Conservation (phyloP, 2,329 filamentous ascomycete species). For the Lasiodiplodia theobromae region DNA sequence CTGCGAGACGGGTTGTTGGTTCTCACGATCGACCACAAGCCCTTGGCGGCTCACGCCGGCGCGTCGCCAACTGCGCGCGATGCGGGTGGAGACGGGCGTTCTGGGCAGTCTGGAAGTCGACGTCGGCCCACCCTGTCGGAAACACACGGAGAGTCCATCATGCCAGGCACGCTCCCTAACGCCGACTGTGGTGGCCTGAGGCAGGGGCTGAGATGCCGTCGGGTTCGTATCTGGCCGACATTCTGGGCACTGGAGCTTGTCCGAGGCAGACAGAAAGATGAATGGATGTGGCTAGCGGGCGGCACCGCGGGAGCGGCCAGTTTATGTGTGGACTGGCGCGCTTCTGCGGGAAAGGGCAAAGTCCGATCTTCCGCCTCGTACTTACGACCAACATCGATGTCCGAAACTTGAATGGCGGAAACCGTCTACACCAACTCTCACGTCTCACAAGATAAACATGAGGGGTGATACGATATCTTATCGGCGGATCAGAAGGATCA, state of each 20-base stretch:
- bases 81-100: background rate
- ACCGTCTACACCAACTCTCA: background rate
- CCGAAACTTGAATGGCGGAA: background rate
- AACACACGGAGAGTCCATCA: background rate
- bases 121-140: background rate
- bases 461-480: slow-evolving; percentile 8
- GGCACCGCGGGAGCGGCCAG: background rate
- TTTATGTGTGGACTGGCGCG: background rate
- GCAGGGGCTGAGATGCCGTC: background rate
- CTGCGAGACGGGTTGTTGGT: background rate
- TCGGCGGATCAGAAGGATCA: slow-evolving; percentile 24
- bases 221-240: background rate
- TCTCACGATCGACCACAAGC: background rate
- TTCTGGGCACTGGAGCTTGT: background rate
- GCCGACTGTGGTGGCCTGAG: background rate
- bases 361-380: slow-evolving; percentile 13
- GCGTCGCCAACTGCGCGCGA: background rate
- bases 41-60: background rate
- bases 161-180: slow-evolving; percentile 5
- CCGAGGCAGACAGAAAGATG: background rate
- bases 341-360: background rate
- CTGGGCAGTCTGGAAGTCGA: background rate
- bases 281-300: background rate
- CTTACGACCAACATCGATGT: slow-evolving; percentile 5
- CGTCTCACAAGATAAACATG: background rate